Evolutionary conservation across 2,329 filamentous ascomycete genomes (phyloP), one percentile per base, ranked within the genome.

Genomic region (Arthrobotrys pseudoclavata): DNA sequence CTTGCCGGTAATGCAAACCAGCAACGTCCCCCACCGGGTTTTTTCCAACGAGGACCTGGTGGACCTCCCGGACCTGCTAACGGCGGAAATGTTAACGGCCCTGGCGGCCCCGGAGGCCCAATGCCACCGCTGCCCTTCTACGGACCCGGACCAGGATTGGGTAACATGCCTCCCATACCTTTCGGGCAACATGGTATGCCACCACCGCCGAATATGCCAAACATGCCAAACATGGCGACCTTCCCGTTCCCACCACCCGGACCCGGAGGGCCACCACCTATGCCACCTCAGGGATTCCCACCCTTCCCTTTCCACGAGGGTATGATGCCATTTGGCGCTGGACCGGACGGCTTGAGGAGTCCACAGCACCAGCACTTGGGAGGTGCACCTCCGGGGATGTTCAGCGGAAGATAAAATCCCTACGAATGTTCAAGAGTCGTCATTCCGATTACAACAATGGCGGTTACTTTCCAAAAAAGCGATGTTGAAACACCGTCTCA

Each of bases 121-220:
- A 77, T 77, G 74, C 74, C 74, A 20, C 74, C 74, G 34, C 15
- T 77, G n/a, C 74, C 74, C n/a, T 77, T 77, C 37, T 77, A 77
- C 40, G 74, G 52, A 5, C 71, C 71, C 5, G 71, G 64, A 34
- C 74, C 74, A 37, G 74, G 67, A 22, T 34, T 77, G 20, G 74
- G 42, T 24, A 77, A 71, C 22, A 77, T 77, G 74, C 74, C 74
- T 13, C 74, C 74, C 20, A 20, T 77, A 22, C 74, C 74, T 13
- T 77, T 77, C 22, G 74, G 74, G 34, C 74, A 77, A 20, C 74
- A 77, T 48, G 74, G 74, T 12, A 77, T 77, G 74, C 74, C 72
- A 24, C 72, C 74, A 29, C 74, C 74, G 4, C 67, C 60, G n/a
- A 77, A 77, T 20, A 66, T 77, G 48, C 37, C 67, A 4, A 77